Percentiles rank a stretch among this genome's conserved stretches.
These are phyloP conservation scores for Verticillium isaacii DNA, from an alignment of 2,329 filamentous ascomycete genomes.

Conservation along the genomic window DNA sequence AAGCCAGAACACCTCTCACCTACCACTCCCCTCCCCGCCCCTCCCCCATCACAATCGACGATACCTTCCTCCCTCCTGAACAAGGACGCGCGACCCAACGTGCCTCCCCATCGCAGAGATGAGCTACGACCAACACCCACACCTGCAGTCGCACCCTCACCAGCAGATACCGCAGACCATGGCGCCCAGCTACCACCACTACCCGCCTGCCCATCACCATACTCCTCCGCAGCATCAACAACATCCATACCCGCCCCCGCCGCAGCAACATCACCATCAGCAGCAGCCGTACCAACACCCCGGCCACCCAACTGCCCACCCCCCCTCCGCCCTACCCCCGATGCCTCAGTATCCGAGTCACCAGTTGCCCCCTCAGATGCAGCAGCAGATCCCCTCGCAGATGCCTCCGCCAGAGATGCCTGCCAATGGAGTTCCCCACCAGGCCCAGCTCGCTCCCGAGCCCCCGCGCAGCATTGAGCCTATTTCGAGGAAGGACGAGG, in stretches of 20 bases:
- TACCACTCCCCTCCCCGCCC: background rate
- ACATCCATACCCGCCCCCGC: background rate
- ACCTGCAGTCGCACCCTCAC: conserved; percentile 1
- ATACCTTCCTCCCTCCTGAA: too few relatives aligned
- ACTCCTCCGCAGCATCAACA: conserved; percentile 3
- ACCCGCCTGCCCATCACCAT: conserved; percentile 5
- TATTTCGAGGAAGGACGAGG: background rate
- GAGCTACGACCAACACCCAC: conserved; percentile 11
- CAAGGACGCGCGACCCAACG: background rate
- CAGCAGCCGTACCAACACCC: conserved; percentile 4
- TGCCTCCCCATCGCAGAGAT: conserved; percentile 1
- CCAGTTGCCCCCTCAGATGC: conserved; percentile 2
- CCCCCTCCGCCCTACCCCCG: conserved; percentile 10
- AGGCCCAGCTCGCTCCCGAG: background rate
- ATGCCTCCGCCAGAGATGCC: conserved; percentile 10
- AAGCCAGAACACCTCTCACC: too few relatives aligned
- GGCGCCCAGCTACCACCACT: conserved; percentile 9
- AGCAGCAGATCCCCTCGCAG: background rate
- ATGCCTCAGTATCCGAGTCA: conserved; percentile 5
- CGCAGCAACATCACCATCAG: conserved; percentile 2
- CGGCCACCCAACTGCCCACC: conserved; percentile 3
- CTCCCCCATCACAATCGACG: background rate
- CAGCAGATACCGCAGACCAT: background rate
- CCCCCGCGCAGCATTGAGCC: conserved; percentile 3
- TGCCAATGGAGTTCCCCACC: conserved; percentile 5